phyloP scores from a whole-genome alignment of 1,139 yeast genomes.

The Kurtzmaniella quercitrusa region DNA sequence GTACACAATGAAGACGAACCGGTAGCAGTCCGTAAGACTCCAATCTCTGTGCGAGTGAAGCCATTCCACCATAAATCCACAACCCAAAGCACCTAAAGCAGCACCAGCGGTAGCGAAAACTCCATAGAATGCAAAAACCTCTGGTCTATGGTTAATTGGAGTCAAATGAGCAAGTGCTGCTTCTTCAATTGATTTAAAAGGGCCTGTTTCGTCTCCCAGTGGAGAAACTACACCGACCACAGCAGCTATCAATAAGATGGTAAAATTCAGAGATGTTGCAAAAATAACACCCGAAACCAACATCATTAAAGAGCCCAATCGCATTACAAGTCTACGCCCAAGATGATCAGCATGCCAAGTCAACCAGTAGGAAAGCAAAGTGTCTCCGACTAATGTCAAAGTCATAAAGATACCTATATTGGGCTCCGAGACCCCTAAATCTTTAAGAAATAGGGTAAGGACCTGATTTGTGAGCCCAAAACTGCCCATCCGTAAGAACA shows the following conservation, averaged over 20 bases:
- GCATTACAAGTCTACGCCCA: conserved; percentile 68
- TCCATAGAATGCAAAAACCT: conserved; percentile 68
- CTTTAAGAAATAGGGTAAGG: conserved; percentile 62
- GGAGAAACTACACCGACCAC: conserved; percentile 71
- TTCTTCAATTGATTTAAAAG: conserved; percentile 86
- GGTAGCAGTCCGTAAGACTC: conserved; percentile 44
- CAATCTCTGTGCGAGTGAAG: conserved; percentile 28
- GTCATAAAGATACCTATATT: conserved; percentile 81
- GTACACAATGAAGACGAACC: conserved; percentile 56
- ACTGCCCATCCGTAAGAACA: conserved; percentile 68
- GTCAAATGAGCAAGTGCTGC: conserved; percentile 82
- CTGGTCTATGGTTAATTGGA: conserved; percentile 61
- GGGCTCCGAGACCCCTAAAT: conserved; percentile 52
- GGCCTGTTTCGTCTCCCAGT: conserved; percentile 90
- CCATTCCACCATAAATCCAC: conserved; percentile 57
- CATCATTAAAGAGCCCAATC: conserved; percentile 70
- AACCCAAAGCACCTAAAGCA: conserved; percentile 66
- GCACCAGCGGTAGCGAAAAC: conserved; percentile 70
- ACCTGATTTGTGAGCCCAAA: conserved; percentile 84
- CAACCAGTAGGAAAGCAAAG: conserved; percentile 61
- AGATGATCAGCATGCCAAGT: conserved; percentile 78
- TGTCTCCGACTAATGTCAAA: conserved; percentile 76
- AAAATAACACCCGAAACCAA: conserved; percentile 63
- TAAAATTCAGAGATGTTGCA: conserved; percentile 44
- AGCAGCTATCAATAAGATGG: conserved; percentile 57